Percentiles rank a stretch among this genome's conserved stretches.
Conservation (phyloP, 345 rosid species). For the Camelina hispida region DNA sequence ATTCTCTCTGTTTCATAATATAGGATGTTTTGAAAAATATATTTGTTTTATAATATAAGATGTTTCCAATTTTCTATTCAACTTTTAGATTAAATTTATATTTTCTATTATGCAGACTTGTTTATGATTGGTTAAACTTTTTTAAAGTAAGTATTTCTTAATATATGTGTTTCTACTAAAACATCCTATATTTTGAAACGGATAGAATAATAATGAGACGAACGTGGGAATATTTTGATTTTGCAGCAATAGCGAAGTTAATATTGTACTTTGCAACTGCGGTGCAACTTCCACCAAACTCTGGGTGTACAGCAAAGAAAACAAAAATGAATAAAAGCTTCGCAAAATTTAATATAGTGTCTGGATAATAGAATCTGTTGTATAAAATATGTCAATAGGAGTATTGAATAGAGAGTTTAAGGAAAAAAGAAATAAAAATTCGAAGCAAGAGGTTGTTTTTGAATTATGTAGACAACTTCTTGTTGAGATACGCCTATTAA, state of each 20-base stretch:
- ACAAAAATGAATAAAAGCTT: background rate
- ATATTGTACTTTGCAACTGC: constrained; percentile 14
- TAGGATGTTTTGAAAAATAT: no score
- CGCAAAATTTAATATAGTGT: background rate
- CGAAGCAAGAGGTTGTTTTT: background rate
- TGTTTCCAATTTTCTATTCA: no score
- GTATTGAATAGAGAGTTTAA: background rate
- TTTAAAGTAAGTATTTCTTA: no score
- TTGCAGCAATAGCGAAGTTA: constrained; percentile 12
- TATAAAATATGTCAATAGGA: background rate
- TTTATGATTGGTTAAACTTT: no score
- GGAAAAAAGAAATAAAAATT: background rate
- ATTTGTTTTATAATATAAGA: no score
- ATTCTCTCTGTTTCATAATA: no score
- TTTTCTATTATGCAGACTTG: no score
- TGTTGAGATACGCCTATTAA: constrained; percentile 16
- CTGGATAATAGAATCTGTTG: background rate
- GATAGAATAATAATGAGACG: constrained; percentile 6
- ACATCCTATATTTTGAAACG: no score
- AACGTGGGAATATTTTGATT: constrained; percentile 22
- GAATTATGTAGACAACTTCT: constrained; percentile 23
- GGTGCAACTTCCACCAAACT: constrained; percentile 38
- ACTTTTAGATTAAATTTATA: no score
- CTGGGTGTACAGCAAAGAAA: background rate
- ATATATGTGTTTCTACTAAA: no score